Base-by-base conservation (phyloP, 176 grass and related monocot genomes). In the Oryza glaberrima region DNA sequence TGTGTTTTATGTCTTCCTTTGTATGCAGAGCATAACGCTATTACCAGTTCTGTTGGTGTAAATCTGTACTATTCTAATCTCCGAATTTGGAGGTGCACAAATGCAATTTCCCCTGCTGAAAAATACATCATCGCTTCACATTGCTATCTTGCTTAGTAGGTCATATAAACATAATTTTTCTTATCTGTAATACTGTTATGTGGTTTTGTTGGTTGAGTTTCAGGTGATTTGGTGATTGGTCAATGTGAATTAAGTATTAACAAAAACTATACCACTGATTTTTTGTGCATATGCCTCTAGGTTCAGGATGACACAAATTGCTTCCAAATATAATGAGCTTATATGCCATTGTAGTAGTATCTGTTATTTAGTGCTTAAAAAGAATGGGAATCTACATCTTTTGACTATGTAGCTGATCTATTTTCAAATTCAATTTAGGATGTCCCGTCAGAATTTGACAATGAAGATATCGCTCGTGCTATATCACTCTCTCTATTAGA, bases 401-500 rank as follows among this genome's bases (percentile, higher is more conserved):
- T n/a, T 32, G 19, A 77, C 23, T 56, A 43, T 84, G 26, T 75
- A 38, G 28, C 76, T 91, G 70, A 91, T 81, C 15, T 66, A 60
- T 76, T 48, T 83, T 72, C 47, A 54, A 72, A 88, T 81, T 65
- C 5, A 82, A 84, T 87, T 63, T 82, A 96, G 94, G 90, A 92
- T 87, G 43, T 63, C 19, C 28, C 77, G 73, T 85, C 86, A 22
- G 88, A 92, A 51, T 88, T 89, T 82, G 92, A 95, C 77, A 92
- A 92, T 83, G 97, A 96, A 52, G 97, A 96, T 89, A 94, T 99
- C 44, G 86, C 92, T 10, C 93, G 77, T 78, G 97, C 97, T 81
- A 99, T 99, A 93, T 94, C 91, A 65, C 92, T 99, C 70, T 99
- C 97, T 81, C 36, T 99, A 81, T 85, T 26, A 38, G 97, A 99